These are phyloP conservation scores for Globisporangium cederbergense DNA, from an alignment of 352 stramenopile genomes.

Conservation along the genomic window DNA sequence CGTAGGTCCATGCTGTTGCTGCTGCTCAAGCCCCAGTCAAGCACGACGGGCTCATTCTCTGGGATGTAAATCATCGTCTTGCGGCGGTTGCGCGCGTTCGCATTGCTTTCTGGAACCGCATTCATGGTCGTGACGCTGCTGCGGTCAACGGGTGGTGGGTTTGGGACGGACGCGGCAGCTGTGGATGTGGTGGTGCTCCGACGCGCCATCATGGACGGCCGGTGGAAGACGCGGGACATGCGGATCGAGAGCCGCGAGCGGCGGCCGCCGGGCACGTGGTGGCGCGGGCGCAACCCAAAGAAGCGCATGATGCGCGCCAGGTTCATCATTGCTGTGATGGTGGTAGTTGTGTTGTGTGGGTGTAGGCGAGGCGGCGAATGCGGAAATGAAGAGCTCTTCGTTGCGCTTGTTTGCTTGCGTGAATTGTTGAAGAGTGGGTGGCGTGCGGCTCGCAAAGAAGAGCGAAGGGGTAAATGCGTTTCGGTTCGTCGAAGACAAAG, in stretches of 20 bases:
- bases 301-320: slow-evolving; percentile 18
- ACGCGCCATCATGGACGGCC: slow-evolving; percentile 1
- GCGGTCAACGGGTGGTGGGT: not conserved
- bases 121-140: not conserved
- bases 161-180: not conserved
- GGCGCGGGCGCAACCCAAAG: slow-evolving; percentile 17
- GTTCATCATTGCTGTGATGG: slow-evolving; percentile 5
- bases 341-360: too few relatives aligned
- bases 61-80: slow-evolving; percentile 12
- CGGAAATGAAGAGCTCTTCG: not conserved
- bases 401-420: not conserved
- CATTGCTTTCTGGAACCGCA: not conserved
- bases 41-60: slow-evolving; percentile 14
- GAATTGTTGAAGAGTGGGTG: slow-evolving; percentile 5
- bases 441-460: not conserved
- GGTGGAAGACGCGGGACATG: slow-evolving; percentile 14
- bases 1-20: slow-evolving; percentile 13
- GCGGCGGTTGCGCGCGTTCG: not conserved
- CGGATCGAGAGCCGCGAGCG: slow-evolving; percentile 9
- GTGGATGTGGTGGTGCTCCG: not conserved
- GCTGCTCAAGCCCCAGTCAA: slow-evolving; percentile 14
- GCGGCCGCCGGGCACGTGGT: not conserved
- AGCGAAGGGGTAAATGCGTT: not conserved
- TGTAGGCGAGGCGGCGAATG: not conserved
- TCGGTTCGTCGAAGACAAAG: not conserved